Conservation (phyloP, 495 filamentous ascomycete genomes). For the Penicillium soppii region DNA sequence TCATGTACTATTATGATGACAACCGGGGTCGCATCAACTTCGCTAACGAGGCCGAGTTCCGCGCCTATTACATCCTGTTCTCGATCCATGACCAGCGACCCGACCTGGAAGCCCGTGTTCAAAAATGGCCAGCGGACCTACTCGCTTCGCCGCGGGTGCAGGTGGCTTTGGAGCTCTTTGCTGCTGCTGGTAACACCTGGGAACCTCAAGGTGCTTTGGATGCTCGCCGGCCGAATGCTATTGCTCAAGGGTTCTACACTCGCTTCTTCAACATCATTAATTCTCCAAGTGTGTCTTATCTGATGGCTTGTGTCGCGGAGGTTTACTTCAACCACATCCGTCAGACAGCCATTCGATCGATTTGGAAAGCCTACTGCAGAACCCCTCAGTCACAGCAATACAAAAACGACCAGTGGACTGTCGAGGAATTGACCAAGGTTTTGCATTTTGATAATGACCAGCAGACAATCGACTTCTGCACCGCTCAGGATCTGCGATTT, state of each 20-base stretch:
- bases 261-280: slow-evolving; percentile 76
- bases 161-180: slow-evolving; percentile 67
- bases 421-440: slow-evolving; percentile 61
- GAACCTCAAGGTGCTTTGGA: slow-evolving; percentile 64
- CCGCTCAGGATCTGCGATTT: slow-evolving; percentile 67
- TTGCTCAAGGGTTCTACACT: slow-evolving; percentile 62
- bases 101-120: slow-evolving; percentile 71
- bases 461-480: slow-evolving; percentile 67
- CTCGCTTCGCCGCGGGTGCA: slow-evolving; percentile 57
- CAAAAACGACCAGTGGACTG: slow-evolving; percentile 73
- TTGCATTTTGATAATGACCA: slow-evolving; percentile 73
- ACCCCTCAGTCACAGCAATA: slow-evolving; percentile 60
- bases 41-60: slow-evolving; percentile 84
- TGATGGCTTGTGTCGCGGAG: slow-evolving; percentile 92
- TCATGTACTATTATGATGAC: slow-evolving; percentile 87
- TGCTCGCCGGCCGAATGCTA: slow-evolving; percentile 51
- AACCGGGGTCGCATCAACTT: slow-evolving; percentile 53
- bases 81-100: slow-evolving; percentile 70
- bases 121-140: slow-evolving; percentile 64
- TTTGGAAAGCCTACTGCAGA: slow-evolving; percentile 58
- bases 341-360: slow-evolving; percentile 68
- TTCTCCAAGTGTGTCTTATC: slow-evolving; percentile 71
- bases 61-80: slow-evolving; percentile 85
- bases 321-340: slow-evolving; percentile 84
- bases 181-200: slow-evolving; percentile 63